Evolutionary conservation across 805 yeast species (phyloP).

Genomic region (Zygosaccharomyces bisporus): DNA sequence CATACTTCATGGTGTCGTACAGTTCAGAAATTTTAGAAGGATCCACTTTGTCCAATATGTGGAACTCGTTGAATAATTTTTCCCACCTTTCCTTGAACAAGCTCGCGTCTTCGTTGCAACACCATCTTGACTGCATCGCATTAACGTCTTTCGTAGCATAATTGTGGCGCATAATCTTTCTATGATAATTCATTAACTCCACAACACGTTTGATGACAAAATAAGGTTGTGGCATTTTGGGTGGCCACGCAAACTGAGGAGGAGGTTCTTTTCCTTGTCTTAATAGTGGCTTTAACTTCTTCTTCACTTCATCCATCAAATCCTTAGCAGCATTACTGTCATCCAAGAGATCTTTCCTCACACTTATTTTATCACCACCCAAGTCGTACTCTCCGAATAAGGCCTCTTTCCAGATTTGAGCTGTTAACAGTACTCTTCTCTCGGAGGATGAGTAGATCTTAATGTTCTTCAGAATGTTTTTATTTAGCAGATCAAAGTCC

Average conservation of each 20-base stretch:
- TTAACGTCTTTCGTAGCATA: constrained; percentile 63
- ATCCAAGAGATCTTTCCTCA: constrained; percentile 86
- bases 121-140: constrained; percentile 78
- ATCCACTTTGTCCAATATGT: constrained; percentile 90
- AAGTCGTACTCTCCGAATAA: constrained; percentile 66
- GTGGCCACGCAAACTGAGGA: constrained; percentile 97
- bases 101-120: constrained; percentile 92
- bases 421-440: constrained; percentile 89
- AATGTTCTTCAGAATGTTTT: constrained; percentile 78
- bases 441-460: constrained; percentile 89
- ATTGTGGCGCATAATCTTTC: constrained; percentile 75
- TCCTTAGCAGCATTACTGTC: constrained; percentile 98
- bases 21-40: constrained; percentile 95
- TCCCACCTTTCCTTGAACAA: constrained; percentile 96
- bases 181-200: constrained; percentile 90
- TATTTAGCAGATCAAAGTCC: constrained; percentile 80
- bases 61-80: constrained; percentile 87
- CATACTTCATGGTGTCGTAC: constrained; percentile 97
- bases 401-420: constrained; percentile 80
- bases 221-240: constrained; percentile 96
- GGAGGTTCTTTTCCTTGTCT: constrained; percentile 97
- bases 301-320: constrained; percentile 95
- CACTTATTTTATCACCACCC: constrained; percentile 73
- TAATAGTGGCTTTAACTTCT: constrained; percentile 87
- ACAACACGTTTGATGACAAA: constrained; percentile 90